Percentiles rank a stretch among this genome's conserved stretches.
Evolutionary conservation across 108 stramenopile species (phyloP).

Genomic region (Nitzschia putrida): DNA sequence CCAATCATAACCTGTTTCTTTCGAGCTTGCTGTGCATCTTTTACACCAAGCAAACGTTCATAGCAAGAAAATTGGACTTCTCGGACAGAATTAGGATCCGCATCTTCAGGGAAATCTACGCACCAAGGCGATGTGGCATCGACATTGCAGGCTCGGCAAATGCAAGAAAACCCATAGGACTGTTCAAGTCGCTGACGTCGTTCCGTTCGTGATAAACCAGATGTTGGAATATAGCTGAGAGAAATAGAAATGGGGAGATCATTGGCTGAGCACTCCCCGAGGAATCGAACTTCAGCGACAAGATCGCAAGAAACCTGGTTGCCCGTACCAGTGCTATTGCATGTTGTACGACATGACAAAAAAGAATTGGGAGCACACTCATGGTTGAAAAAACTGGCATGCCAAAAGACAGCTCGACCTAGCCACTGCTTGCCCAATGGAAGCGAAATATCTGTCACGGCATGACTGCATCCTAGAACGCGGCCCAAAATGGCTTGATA

Average conservation of each 20-base stretch:
- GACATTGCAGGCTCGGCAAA: conserved; percentile 21
- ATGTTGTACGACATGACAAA: conserved; percentile 22
- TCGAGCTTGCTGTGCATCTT: background rate
- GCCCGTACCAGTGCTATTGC: background rate
- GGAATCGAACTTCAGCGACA: conserved; percentile 32
- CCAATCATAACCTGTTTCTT: background rate
- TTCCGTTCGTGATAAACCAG: conserved; percentile 32
- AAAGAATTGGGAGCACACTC: conserved; percentile 47
- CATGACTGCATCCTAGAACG: conserved; percentile 44
- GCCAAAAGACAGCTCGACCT: conserved; percentile 37
- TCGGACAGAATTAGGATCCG: conserved; percentile 29
- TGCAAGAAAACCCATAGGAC: conserved; percentile 35
- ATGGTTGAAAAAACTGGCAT: conserved; percentile 52
- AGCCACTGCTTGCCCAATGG: conserved; percentile 36
- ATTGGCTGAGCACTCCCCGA: conserved; percentile 13
- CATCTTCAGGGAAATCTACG: conserved; percentile 14
- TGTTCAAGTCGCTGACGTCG: conserved; percentile 22
- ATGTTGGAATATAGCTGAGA: conserved; percentile 47
- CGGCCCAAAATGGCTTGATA: conserved; percentile 4
- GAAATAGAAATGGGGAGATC: conserved; percentile 20
- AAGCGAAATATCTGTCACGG: conserved; percentile 31
- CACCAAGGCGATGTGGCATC: background rate
- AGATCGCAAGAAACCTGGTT: background rate
- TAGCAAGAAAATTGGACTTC: conserved; percentile 35
- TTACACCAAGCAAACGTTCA: conserved; percentile 11